These are phyloP conservation scores for Blastobotrys ciferrii DNA, from an alignment of 1,139 yeast species.

Conservation along the genomic window DNA sequence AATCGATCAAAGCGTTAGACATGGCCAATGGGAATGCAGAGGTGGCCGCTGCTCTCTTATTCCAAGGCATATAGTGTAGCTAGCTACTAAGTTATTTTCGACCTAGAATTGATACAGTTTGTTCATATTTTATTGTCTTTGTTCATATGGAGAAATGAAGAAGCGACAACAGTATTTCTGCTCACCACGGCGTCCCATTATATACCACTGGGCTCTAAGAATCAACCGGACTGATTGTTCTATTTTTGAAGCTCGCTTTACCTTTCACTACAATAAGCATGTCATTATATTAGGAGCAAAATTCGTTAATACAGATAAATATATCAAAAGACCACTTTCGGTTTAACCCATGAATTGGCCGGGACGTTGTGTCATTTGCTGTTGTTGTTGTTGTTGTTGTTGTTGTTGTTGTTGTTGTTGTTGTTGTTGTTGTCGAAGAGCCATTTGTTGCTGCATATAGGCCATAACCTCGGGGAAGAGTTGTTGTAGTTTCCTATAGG, in stretches of 20 bases:
- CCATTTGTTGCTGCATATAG: slow-evolving; percentile 28
- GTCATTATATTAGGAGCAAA: no score
- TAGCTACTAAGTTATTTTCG: background rate
- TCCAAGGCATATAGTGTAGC: slow-evolving; percentile 35
- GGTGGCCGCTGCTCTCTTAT: slow-evolving; percentile 76
- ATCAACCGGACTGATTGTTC: no score
- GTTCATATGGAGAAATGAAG: no score
- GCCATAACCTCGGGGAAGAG: slow-evolving; percentile 33
- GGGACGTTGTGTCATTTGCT: slow-evolving; percentile 23
- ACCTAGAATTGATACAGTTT: no score
- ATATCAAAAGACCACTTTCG: background rate
- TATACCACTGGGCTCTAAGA: no score
- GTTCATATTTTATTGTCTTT: no score
- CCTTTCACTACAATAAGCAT: no score
- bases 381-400: slow-evolving; percentile 23
- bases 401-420: slow-evolving; percentile 26
- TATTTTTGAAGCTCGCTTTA: no score
- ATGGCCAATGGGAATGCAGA: slow-evolving; percentile 77
- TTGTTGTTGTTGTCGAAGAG: slow-evolving; percentile 22
- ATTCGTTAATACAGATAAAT: slow-evolving; percentile 3
- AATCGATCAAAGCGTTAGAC: slow-evolving; percentile 64
- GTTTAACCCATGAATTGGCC: slow-evolving; percentile 13
- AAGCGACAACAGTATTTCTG: no score
- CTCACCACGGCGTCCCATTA: no score
- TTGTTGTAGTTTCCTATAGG: slow-evolving; percentile 31